Base-by-base conservation (phyloP, 495 filamentous ascomycete species). In the Clavariopsis aquatica region DNA sequence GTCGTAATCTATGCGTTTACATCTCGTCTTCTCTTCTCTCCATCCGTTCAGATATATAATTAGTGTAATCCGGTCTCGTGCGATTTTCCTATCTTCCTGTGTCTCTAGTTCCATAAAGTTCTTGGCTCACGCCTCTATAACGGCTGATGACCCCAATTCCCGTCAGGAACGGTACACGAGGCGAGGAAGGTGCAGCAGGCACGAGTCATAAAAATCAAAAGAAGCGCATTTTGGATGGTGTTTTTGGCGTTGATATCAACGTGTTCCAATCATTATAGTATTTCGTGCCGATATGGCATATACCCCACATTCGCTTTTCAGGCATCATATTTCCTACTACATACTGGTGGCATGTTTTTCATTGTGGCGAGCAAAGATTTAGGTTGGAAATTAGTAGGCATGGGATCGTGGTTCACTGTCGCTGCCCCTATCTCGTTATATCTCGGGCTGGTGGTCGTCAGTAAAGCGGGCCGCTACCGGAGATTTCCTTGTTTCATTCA, bases 131-230 rank as follows among this genome's bases (percentile, higher is more conserved):
- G 64, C 64, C 64, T 58, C 62, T 23, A 46, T 60, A 34, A 66
- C 55, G 63, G 64, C 34, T 67, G 64, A 67, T 58, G 64, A 67
- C 19, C 64, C 28, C 26, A 38, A 17, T 27, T 38, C 36, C 64
- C 64, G 57, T 55, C 64, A 66, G 64, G 64, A 62, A 67, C 64
- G 64, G 64, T 53, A 36, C 46, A 60, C 64, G 57, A 61, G 64
- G 56, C 62, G 15, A 47, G 54, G 23, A 29, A 59, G 56, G 23
- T 51, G 23, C 22, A 53, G 36, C n/a, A 52, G 22, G 49, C 28
- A 53, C 10, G 24, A 45, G 57, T 59, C 31, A 15, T 46, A 24
- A 65, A 65, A 65, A 26, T 54, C 22, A 46, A 58, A 60, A 56
- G 41, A 36, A 56, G 46, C 65, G 65, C 65, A 68, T 65, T 62